These are phyloP conservation scores for Ilex paraguariensis DNA, from an alignment of 305 asterid species.

Conservation along the genomic window DNA sequence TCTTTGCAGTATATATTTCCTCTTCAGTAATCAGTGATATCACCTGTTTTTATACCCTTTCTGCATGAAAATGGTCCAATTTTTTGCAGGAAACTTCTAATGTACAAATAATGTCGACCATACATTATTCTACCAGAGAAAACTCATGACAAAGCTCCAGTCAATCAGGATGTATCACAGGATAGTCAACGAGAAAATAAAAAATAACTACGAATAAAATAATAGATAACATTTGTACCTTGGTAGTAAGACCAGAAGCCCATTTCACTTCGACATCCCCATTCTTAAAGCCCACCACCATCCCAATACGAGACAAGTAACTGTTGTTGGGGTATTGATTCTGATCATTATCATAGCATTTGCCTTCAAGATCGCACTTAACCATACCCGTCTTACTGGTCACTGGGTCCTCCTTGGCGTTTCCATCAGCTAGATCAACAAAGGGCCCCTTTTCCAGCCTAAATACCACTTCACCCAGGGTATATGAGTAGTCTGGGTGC, in stretches of 20 bases:
- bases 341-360: slow-evolving; percentile 20
- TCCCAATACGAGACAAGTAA: slow-evolving; percentile 57
- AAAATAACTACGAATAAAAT: background rate
- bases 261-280: slow-evolving; percentile 76
- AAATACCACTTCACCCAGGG: slow-evolving; percentile 62
- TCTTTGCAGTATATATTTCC: too few relatives aligned
- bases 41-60: too few relatives aligned
- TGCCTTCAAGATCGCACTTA: slow-evolving; percentile 17
- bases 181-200: too few relatives aligned
- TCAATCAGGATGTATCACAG: too few relatives aligned
- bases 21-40: too few relatives aligned
- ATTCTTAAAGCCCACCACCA: slow-evolving; percentile 48
- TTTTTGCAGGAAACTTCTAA: too few relatives aligned
- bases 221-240: slow-evolving; percentile 39
- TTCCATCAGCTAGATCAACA: slow-evolving; percentile 17
- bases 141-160: too few relatives aligned
- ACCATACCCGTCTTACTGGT: slow-evolving; percentile 12
- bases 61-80: background rate
- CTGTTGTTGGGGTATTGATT: slow-evolving; percentile 15
- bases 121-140: too few relatives aligned
- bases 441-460: slow-evolving; percentile 21
- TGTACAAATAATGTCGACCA: too few relatives aligned
- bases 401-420: slow-evolving; percentile 5
- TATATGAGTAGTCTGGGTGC: slow-evolving; percentile 68
- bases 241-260: slow-evolving; percentile 65